A percentile compares a stretch with the other conserved stretches of the same genome.
phyloP scores from a whole-genome alignment of 2,329 filamentous ascomycete species.

The Colletotrichum sp. region DNA sequence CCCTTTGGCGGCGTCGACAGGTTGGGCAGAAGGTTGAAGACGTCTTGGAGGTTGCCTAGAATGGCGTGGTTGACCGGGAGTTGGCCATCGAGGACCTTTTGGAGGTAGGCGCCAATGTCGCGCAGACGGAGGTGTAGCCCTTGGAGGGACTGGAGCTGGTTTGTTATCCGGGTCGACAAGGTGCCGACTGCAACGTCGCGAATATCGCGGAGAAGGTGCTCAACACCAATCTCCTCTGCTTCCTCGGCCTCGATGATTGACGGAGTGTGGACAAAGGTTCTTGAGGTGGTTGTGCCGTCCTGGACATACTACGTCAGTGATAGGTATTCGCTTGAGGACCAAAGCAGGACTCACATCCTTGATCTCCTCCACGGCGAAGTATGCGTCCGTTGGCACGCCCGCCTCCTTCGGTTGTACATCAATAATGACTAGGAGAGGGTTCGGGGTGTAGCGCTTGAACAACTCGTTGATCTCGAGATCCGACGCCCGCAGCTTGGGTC shows the following conservation, averaged over 20 bases:
- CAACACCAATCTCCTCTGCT: slow-evolving; percentile 97
- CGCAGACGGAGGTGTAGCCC: slow-evolving; percentile 92
- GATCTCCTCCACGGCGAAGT: slow-evolving; percentile 99
- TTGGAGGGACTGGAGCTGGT: slow-evolving; percentile 96
- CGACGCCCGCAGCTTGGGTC: slow-evolving; percentile 93
- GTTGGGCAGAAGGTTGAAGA: slow-evolving; percentile 98
- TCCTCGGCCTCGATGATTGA: slow-evolving; percentile 99
- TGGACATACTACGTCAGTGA: slow-evolving; percentile 39
- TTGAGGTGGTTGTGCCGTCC: slow-evolving; percentile 96
- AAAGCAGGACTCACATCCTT: slow-evolving; percentile 77
- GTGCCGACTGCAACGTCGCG: slow-evolving; percentile 97
- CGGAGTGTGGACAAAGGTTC: slow-evolving; percentile 98
- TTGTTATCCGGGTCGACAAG: slow-evolving; percentile 94
- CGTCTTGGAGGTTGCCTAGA: slow-evolving; percentile 96
- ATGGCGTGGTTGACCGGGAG: slow-evolving; percentile 97
- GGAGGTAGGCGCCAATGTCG: slow-evolving; percentile 93
- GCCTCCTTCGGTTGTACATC: slow-evolving; percentile 98
- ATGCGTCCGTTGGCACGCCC: slow-evolving; percentile 96
- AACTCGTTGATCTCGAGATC: slow-evolving; percentile 99
- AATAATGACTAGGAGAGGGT: slow-evolving; percentile 95
- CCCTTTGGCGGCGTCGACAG: slow-evolving; percentile 83
- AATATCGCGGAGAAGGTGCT: slow-evolving; percentile 96
- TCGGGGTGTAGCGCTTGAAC: slow-evolving; percentile 98
- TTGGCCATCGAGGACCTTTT: slow-evolving; percentile 92
- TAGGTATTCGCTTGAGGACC: slow-evolving; percentile 1